Evolutionary conservation across 768 basidiomycete genomes (phyloP).

Genomic region (Termitomyces sp.): DNA sequence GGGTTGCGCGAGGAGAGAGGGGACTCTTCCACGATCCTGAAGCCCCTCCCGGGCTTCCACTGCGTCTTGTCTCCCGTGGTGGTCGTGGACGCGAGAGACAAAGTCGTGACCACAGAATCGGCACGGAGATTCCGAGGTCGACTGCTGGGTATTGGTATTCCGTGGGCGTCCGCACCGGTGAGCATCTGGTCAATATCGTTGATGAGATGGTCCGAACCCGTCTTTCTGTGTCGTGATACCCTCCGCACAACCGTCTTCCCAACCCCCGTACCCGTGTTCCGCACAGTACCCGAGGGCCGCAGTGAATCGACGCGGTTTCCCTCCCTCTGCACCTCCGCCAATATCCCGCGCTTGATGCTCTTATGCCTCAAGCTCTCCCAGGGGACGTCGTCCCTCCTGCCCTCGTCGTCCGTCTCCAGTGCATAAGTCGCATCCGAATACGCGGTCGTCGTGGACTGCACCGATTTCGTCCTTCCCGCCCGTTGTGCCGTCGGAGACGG

Average conservation of each 20-base stretch:
- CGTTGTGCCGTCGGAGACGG: conserved; percentile 2
- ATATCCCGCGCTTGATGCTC: conserved; percentile 46
- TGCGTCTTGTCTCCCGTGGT: conserved; percentile 16
- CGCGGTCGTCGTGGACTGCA: conserved; percentile 9
- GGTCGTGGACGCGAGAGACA: conserved; percentile 14
- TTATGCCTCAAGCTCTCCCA: conserved; percentile 44
- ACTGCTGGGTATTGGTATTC: not conserved
- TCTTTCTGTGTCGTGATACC: conserved; percentile 15
- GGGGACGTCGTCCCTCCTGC: conserved; percentile 19
- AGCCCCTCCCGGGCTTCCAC: conserved; percentile 29
- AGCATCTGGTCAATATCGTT: conserved; percentile 8
- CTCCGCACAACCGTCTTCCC: conserved; percentile 7
- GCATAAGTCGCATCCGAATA: conserved; percentile 6
- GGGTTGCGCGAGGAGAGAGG: conserved; percentile 12
- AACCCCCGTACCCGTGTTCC: not conserved
- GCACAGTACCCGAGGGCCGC: conserved; percentile 17
- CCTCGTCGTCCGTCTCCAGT: conserved; percentile 18
- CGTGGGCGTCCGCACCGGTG: not conserved
- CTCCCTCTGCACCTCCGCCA: conserved; percentile 35
- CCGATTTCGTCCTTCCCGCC: conserved; percentile 9
- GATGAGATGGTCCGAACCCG: conserved; percentile 22
- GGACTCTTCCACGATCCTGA: conserved; percentile 36
- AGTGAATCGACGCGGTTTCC: conserved; percentile 26
- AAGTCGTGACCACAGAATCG: conserved; percentile 7
- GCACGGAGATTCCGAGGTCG: conserved; percentile 5